Conservation (phyloP, 441 rosid species). For the Brassica hybrid region DNA sequence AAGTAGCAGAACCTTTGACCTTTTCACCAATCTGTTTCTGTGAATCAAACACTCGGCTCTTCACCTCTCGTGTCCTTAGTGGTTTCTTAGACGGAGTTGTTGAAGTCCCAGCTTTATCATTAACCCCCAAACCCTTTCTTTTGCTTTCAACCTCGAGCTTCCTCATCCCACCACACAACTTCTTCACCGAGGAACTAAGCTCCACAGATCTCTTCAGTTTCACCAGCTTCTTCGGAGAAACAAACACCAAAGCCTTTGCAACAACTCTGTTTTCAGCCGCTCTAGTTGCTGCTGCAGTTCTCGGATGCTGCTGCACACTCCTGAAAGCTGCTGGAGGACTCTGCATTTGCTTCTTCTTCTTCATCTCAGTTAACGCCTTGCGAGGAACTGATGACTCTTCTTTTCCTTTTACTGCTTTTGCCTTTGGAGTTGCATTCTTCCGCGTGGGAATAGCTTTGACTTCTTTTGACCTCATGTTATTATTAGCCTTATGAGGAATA, state of each 20-base stretch:
- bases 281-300: slow-evolving; percentile 41
- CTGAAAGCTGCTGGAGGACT: slow-evolving; percentile 63
- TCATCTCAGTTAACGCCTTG: slow-evolving; percentile 63
- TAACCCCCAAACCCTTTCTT: slow-evolving; percentile 43
- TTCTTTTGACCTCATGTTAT: slow-evolving; percentile 35
- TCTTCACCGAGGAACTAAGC: slow-evolving; percentile 53
- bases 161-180: slow-evolving; percentile 62
- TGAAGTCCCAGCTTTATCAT: slow-evolving; percentile 38
- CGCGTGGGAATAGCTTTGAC: slow-evolving; percentile 46
- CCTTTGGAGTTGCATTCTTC: slow-evolving; percentile 49
- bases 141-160: slow-evolving; percentile 64
- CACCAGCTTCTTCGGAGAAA: slow-evolving; percentile 71
- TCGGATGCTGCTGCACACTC: slow-evolving; percentile 71
- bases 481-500: slow-evolving; percentile 54
- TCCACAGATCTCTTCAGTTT: slow-evolving; percentile 63
- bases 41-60: slow-evolving; percentile 87
- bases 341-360: slow-evolving; percentile 44
- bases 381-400: slow-evolving; percentile 36
- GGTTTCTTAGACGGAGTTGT: slow-evolving; percentile 55
- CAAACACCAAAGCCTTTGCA: slow-evolving; percentile 78
- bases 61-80: slow-evolving; percentile 70
- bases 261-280: slow-evolving; percentile 50
- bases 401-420: slow-evolving; percentile 42
- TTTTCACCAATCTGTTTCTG: slow-evolving; percentile 46
- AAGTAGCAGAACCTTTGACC: slow-evolving; percentile 40